Evolutionary conservation across 169 alveolate genomes (phyloP).

Genomic region (Plasmodium reichenowi): DNA sequence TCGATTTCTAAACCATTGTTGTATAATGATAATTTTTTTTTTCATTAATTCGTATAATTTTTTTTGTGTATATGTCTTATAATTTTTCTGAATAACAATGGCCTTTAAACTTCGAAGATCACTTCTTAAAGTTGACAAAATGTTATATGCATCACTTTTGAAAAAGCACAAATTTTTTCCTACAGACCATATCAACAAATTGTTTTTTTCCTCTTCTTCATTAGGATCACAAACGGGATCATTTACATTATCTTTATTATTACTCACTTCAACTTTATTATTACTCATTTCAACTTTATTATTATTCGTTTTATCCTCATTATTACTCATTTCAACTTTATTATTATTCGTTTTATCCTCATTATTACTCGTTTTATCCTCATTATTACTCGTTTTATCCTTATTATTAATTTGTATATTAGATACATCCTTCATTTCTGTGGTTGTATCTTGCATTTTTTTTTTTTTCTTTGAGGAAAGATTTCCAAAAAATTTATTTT

Average conservation of each 20-base stretch:
- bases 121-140: slow-evolving; percentile 79
- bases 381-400: neutral
- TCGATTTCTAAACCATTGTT: slow-evolving; percentile 79
- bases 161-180: slow-evolving; percentile 58
- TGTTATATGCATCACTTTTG: slow-evolving; percentile 80
- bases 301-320: neutral
- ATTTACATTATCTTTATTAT: too few relatives aligned
- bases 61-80: slow-evolving; percentile 74
- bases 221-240: too few relatives aligned
- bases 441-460: too few relatives aligned
- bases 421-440: too few relatives aligned
- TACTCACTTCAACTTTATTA: neutral
- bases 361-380: neutral
- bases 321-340: neutral
- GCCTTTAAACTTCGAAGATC: slow-evolving; percentile 78
- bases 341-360: neutral
- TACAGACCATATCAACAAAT: slow-evolving; percentile 47
- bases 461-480: neutral
- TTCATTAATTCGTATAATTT: slow-evolving; percentile 53
- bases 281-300: neutral
- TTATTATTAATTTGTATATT: neutral
- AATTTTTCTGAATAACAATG: slow-evolving; percentile 77
- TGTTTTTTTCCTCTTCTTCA: neutral
- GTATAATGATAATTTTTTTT: slow-evolving; percentile 76
- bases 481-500: neutral